Conservation (phyloP, 2,329 filamentous ascomycete species). For the Chaetomium strumarium region DNA sequence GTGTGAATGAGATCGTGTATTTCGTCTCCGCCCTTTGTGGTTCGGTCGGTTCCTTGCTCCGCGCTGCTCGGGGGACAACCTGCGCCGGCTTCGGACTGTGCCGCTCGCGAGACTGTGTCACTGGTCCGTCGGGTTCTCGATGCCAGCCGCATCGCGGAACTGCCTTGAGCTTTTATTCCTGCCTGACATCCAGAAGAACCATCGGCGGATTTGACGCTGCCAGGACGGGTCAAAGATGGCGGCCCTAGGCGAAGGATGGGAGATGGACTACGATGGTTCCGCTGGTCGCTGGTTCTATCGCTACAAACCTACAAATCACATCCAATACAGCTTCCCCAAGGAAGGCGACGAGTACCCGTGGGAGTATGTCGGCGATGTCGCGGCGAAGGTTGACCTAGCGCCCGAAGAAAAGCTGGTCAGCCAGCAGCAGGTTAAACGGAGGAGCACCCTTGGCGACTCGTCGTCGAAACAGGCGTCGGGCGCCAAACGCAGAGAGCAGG, state of each 20-base stretch:
- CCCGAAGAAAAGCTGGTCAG: constrained; percentile 50
- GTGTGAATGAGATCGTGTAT: too few species aligned
- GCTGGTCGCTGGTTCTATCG: constrained; percentile 53
- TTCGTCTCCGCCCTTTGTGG: too few species aligned
- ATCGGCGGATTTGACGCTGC: not conserved
- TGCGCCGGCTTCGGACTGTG: too few species aligned
- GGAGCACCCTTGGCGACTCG: constrained; percentile 22
- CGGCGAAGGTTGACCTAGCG: constrained; percentile 36
- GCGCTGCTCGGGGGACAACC: too few species aligned
- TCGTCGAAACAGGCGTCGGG: constrained; percentile 15
- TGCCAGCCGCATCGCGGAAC: not conserved
- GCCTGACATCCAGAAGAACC: not conserved
- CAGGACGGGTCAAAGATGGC: constrained; percentile 28
- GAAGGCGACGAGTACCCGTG: constrained; percentile 56
- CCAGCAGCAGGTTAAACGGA: constrained; percentile 43
- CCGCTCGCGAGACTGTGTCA: too few species aligned
- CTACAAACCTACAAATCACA: constrained; percentile 47
- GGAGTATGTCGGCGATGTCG: constrained; percentile 38
- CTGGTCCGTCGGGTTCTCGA: too few species aligned
- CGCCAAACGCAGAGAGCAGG: constrained; percentile 7
- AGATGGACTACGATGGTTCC: constrained; percentile 54
- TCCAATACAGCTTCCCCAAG: constrained; percentile 52
- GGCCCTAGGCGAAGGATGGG: constrained; percentile 49
- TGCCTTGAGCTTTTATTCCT: not conserved
- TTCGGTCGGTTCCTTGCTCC: too few species aligned